phyloP scores from a whole-genome alignment of 2,329 filamentous ascomycete species.

The Fusarium begoniae region DNA sequence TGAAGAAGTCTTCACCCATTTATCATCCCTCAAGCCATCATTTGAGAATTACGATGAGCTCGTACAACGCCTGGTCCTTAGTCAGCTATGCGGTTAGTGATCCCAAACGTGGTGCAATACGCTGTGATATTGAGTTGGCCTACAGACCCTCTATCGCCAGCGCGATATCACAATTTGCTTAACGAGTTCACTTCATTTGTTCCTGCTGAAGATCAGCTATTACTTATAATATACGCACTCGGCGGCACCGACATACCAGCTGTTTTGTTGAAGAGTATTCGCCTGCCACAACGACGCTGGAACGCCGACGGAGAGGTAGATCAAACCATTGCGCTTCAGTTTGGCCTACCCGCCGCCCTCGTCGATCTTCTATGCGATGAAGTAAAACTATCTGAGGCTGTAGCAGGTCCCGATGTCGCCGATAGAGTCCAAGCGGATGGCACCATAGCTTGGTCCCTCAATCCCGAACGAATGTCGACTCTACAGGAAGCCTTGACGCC shows the following conservation, averaged over 20 bases:
- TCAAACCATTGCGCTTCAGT: slow-evolving; percentile 21
- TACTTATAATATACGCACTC: slow-evolving; percentile 35
- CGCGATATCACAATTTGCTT: slow-evolving; percentile 36
- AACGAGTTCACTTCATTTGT: slow-evolving; percentile 35
- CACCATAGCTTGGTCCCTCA: slow-evolving; percentile 27
- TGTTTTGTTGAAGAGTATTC: slow-evolving; percentile 31
- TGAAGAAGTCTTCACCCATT: slow-evolving; percentile 39
- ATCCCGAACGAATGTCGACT: background rate
- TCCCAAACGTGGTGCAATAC: accelerated
- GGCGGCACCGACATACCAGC: slow-evolving; percentile 33
- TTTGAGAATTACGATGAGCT: slow-evolving; percentile 22
- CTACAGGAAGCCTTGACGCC: background rate
- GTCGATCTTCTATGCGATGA: slow-evolving; percentile 30
- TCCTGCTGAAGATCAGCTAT: slow-evolving; percentile 31
- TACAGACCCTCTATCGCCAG: background rate
- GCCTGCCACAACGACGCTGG: slow-evolving; percentile 37
- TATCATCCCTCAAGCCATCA: slow-evolving; percentile 23
- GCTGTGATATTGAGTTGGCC: background rate
- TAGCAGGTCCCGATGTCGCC: background rate
- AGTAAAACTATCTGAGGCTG: background rate
- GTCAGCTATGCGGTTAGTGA: slow-evolving; percentile 15
- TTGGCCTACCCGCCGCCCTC: slow-evolving; percentile 31
- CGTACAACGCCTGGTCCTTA: slow-evolving; percentile 32
- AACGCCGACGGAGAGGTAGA: slow-evolving; percentile 36
- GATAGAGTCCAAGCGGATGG: slow-evolving; percentile 20